Evolutionary conservation across 306 rosid species (phyloP).

Genomic region (Rosa chinensis): DNA sequence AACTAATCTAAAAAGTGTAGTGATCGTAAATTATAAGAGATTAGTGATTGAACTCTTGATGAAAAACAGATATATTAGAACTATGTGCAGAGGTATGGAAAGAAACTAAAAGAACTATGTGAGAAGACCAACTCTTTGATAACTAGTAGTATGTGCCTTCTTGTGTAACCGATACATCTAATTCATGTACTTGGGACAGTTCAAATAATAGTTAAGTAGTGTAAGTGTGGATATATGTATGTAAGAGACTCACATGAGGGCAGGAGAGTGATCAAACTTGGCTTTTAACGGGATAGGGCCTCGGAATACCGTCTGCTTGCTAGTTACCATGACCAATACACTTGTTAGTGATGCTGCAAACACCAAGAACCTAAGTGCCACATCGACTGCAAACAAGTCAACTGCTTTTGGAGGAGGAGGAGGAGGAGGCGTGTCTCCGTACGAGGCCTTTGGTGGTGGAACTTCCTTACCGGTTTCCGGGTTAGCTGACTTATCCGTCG

Average conservation of each 20-base stretch:
- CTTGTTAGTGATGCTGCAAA: constrained; percentile 67
- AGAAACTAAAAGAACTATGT: background rate
- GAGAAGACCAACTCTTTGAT: background rate
- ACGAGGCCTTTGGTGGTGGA: constrained; percentile 15
- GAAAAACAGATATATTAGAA: too few species aligned
- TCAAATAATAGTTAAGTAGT: background rate
- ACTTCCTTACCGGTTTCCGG: constrained; percentile 41
- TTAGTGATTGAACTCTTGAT: too few species aligned
- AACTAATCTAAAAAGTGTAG: too few species aligned
- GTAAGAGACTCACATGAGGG: constrained; percentile 57
- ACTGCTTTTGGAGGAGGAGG: constrained; percentile 11
- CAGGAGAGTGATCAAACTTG: constrained; percentile 78
- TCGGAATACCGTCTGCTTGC: constrained; percentile 47
- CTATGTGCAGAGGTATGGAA: too few species aligned
- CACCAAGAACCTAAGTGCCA: constrained; percentile 54
- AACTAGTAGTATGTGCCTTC: background rate
- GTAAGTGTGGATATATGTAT: background rate
- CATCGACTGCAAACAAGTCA: constrained; percentile 35
- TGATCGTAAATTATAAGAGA: too few species aligned
- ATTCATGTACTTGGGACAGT: background rate
- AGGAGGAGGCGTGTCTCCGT: background rate
- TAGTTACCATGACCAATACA: constrained; percentile 61
- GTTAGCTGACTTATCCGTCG: constrained; percentile 51
- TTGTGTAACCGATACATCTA: background rate
- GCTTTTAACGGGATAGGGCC: constrained; percentile 20